Conservation (phyloP, 1,139 yeast genomes). For the Yueomyces sp. region DNA sequence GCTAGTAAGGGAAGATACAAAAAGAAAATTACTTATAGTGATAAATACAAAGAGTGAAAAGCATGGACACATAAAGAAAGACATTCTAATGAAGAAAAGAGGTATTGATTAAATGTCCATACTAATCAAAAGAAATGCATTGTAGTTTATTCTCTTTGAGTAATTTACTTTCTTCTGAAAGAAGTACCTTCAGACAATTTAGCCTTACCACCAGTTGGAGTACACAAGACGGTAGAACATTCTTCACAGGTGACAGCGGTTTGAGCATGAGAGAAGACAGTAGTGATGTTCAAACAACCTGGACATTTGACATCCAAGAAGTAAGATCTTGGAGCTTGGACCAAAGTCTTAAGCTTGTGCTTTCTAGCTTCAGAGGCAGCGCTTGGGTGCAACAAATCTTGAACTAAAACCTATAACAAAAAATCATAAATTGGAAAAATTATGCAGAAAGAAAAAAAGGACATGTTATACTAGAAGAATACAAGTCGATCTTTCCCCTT, state of each 20-base stretch:
- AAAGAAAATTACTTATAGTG: neutral
- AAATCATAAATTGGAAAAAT: neutral
- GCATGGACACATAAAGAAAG: neutral
- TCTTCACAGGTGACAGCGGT: slow-evolving; percentile 99
- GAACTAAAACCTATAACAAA: slow-evolving; percentile 68
- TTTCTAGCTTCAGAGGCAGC: slow-evolving; percentile 92
- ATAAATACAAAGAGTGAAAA: neutral
- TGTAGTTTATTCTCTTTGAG: slow-evolving; percentile 4
- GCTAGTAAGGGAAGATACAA: neutral
- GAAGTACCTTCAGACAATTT: slow-evolving; percentile 98
- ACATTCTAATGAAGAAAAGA: neutral
- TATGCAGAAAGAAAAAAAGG: too few relatives aligned
- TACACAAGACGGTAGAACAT: slow-evolving; percentile 95
- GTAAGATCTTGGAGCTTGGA: slow-evolving; percentile 95
- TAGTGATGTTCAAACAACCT: slow-evolving; percentile 97
- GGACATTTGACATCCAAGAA: slow-evolving; percentile 99
- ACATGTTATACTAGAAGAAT: too few relatives aligned
- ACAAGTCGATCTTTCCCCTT: too few relatives aligned
- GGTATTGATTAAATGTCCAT: slow-evolving; percentile 1
- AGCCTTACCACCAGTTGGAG: slow-evolving; percentile 99
- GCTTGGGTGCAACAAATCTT: slow-evolving; percentile 95
- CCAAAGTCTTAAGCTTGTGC: slow-evolving; percentile 96
- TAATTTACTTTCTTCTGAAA: slow-evolving; percentile 90
- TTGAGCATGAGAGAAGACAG: slow-evolving; percentile 99
- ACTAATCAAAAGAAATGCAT: slow-evolving; percentile 1